phyloP scores from a whole-genome alignment of 1,284 basidiomycete genomes.

The Apiotrichum sp. region DNA sequence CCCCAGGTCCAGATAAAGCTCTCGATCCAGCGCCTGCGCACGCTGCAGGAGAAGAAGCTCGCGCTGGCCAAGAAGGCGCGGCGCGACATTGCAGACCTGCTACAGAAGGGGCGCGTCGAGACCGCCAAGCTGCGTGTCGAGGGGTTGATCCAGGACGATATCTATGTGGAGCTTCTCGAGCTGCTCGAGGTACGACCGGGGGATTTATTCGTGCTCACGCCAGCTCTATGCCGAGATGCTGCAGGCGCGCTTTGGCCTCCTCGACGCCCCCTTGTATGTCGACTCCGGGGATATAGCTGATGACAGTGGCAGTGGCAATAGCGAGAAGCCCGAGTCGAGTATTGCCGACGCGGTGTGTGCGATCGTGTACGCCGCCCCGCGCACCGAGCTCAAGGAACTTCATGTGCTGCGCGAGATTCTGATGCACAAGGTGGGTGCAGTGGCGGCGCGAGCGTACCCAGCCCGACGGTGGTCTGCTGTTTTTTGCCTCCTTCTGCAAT shows the following conservation, averaged over 20 bases:
- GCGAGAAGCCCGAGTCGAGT: constrained; percentile 73
- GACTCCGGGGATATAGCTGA: background rate
- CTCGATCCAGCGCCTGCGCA: constrained; percentile 81
- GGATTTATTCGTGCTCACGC: background rate
- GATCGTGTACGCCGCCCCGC: constrained; percentile 82
- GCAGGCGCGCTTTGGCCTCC: constrained; percentile 82
- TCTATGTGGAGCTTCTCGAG: constrained; percentile 68
- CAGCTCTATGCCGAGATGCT: constrained; percentile 82
- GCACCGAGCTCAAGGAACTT: constrained; percentile 88
- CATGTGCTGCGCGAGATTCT: constrained; percentile 86
- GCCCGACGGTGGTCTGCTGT: no score
- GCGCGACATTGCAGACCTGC: constrained; percentile 46
- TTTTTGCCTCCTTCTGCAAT: background rate
- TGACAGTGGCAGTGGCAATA: constrained; percentile 48
- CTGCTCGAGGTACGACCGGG: constrained; percentile 59
- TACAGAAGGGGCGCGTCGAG: constrained; percentile 42
- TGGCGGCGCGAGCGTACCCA: background rate
- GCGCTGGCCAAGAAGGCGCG: constrained; percentile 70
- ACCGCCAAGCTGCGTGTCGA: constrained; percentile 44
- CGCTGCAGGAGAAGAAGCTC: constrained; percentile 86
- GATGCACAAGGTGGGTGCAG: constrained; percentile 61
- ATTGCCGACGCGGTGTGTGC: constrained; percentile 66
- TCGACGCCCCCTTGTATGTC: constrained; percentile 54
- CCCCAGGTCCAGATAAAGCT: constrained; percentile 50
- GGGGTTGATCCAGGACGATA: constrained; percentile 46